Percentiles rank a stretch among this genome's conserved stretches.
Evolutionary conservation across 1,284 basidiomycete genomes (phyloP).

Genomic region (Vanrija pseudolonga): DNA sequence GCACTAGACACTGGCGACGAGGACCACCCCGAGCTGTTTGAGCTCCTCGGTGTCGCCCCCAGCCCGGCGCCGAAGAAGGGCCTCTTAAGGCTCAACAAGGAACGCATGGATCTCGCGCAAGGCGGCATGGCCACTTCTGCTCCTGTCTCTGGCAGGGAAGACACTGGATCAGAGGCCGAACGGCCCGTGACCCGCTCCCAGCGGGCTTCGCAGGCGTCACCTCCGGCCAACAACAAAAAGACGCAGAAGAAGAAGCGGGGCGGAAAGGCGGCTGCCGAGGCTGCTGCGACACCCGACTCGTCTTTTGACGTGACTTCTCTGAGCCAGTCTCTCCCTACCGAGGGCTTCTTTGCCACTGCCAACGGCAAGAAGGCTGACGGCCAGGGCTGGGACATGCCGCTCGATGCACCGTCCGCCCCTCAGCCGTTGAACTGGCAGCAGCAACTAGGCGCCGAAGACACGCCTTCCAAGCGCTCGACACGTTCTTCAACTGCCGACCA

Average conservation of each 20-base stretch:
- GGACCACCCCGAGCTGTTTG: slow-evolving; percentile 32
- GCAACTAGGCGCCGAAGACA: slow-evolving; percentile 24
- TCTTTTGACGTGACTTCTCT: slow-evolving; percentile 5
- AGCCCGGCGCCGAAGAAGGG: slow-evolving; percentile 2
- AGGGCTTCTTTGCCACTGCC: slow-evolving; percentile 8
- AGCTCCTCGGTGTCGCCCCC: slow-evolving; percentile 30
- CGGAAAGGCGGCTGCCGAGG: not conserved
- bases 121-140: not conserved
- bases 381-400: slow-evolving; percentile 41
- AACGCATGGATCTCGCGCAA: slow-evolving; percentile 6
- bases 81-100: slow-evolving; percentile 9
- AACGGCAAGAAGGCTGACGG: not conserved
- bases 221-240: not conserved
- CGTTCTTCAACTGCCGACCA: slow-evolving; percentile 4
- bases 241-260: slow-evolving; percentile 3
- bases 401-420: slow-evolving; percentile 23
- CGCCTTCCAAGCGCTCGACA: slow-evolving; percentile 12
- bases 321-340: slow-evolving; percentile 9
- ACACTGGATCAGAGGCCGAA: too few species aligned
- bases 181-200: too few species aligned
- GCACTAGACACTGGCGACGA: slow-evolving; percentile 13
- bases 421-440: slow-evolving; percentile 37
- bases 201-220: too few species aligned
- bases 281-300: not conserved
- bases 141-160: too few species aligned